Evolutionary conservation across 352 stramenopile genomes (phyloP).

Genomic region (Peronospora destructor): DNA sequence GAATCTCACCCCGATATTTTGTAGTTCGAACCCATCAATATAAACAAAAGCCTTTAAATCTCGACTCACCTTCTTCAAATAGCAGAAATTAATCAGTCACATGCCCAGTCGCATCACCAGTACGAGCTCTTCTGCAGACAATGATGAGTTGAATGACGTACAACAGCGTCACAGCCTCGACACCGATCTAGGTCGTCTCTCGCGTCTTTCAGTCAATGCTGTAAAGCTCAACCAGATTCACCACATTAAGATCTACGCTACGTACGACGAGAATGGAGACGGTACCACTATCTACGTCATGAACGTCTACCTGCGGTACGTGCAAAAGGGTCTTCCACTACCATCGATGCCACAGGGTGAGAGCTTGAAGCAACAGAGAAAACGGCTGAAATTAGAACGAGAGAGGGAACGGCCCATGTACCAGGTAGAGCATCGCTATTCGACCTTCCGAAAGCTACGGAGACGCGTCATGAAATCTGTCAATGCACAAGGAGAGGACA

Average conservation of each 20-base stretch:
- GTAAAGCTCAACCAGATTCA: conserved; percentile 58
- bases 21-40: too few species aligned
- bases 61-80: too few species aligned
- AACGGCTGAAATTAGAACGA: conserved; percentile 11
- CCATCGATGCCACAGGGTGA: conserved; percentile 8
- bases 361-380: conserved; percentile 10
- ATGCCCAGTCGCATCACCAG: not conserved
- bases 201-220: conserved; percentile 43
- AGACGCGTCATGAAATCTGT: conserved; percentile 26
- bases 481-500: conserved; percentile 8
- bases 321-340: conserved; percentile 46
- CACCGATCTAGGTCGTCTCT: conserved; percentile 17
- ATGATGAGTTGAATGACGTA: not conserved
- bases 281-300: conserved; percentile 47
- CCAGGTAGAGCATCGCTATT: conserved; percentile 49
- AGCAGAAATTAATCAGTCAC: too few species aligned
- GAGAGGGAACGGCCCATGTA: conserved; percentile 32
- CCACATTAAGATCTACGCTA: conserved; percentile 32
- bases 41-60: too few species aligned
- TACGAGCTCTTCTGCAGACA: not conserved
- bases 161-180: not conserved
- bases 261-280: conserved; percentile 28
- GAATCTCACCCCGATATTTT: too few species aligned
- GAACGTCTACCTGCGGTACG: conserved; percentile 39
- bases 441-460: conserved; percentile 40